These are phyloP conservation scores for Fraxinus dipetala DNA, from an alignment of 305 asterid genomes.

Conservation along the genomic window DNA sequence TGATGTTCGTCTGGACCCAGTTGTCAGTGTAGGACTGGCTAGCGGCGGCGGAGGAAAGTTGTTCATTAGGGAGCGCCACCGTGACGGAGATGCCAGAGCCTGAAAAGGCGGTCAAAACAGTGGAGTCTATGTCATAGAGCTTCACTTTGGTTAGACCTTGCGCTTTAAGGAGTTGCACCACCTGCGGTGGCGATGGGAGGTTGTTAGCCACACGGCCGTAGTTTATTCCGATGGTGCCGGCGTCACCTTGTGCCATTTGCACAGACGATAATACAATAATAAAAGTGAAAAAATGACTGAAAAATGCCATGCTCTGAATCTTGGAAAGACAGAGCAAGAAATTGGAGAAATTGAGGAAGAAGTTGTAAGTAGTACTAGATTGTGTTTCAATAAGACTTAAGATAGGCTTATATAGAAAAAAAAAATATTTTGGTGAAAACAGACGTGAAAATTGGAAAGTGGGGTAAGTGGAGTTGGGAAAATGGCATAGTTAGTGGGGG, in stretches of 20 bases:
- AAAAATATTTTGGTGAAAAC: neutral
- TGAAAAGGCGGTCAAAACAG: constrained; percentile 53
- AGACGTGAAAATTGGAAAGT: neutral
- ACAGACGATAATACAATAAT: constrained; percentile 10
- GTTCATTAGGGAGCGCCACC: constrained; percentile 59
- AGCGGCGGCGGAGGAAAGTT: constrained; percentile 53
- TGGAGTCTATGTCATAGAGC: constrained; percentile 54
- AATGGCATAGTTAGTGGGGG: neutral
- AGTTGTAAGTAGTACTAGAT: neutral
- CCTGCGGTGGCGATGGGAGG: constrained; percentile 58
- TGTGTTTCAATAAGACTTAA: neutral
- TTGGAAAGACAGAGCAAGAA: neutral
- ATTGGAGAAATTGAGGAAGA: neutral
- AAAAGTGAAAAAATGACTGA: neutral
- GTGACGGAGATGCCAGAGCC: constrained; percentile 47
- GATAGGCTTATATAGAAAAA: neutral
- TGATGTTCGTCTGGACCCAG: constrained; percentile 52
- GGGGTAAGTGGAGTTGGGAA: neutral
- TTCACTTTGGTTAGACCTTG: constrained; percentile 47
- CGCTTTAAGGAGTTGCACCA: constrained; percentile 51
- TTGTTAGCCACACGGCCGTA: constrained; percentile 69
- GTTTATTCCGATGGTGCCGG: constrained; percentile 54
- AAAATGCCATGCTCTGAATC: constrained; percentile 6
- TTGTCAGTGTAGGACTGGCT: constrained; percentile 42
- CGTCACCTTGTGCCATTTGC: neutral